phyloP scores from a whole-genome alignment of 257 asterid genomes.

The Capsicum pubescens region DNA sequence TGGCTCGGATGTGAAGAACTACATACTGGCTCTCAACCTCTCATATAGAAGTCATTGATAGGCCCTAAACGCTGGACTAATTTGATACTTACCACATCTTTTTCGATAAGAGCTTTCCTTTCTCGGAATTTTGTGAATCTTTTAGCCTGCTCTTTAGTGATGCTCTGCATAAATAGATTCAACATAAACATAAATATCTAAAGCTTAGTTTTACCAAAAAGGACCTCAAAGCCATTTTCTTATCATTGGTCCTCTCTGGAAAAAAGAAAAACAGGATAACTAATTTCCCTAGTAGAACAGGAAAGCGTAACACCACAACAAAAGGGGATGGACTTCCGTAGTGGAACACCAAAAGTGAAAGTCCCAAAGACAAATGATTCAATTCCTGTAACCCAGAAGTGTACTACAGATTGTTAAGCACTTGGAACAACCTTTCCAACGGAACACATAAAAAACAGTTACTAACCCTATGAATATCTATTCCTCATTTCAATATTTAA shows the following conservation, averaged over 20 bases:
- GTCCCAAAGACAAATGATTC: neutral
- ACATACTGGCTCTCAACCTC: slow-evolving; percentile 22
- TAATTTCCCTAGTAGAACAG: neutral
- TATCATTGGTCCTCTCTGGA: slow-evolving; percentile 2
- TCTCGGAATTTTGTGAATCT: slow-evolving; percentile 95
- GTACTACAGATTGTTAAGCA: neutral
- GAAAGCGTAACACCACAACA: neutral
- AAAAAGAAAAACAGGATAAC: slow-evolving; percentile 9
- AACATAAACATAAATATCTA: neutral
- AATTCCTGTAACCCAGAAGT: slow-evolving; percentile 3
- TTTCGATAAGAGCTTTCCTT: slow-evolving; percentile 96
- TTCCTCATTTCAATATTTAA: neutral
- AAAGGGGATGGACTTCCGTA: neutral
- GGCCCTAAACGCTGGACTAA: neutral
- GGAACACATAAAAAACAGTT: neutral
- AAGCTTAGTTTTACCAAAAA: neutral
- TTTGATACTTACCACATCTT: slow-evolving; percentile 80
- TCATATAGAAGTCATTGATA: neutral
- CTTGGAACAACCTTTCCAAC: too few species aligned
- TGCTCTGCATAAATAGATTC: slow-evolving; percentile 60
- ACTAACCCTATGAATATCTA: neutral
- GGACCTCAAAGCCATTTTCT: slow-evolving; percentile 23
- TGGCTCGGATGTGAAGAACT: slow-evolving; percentile 24
- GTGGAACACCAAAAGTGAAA: slow-evolving; percentile 6
- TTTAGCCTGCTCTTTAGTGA: slow-evolving; percentile 79